A percentile compares a stretch with the other conserved stretches of the same genome.
Conservation (phyloP, 140 eudicot species). For the Senecio squalidus region DNA sequence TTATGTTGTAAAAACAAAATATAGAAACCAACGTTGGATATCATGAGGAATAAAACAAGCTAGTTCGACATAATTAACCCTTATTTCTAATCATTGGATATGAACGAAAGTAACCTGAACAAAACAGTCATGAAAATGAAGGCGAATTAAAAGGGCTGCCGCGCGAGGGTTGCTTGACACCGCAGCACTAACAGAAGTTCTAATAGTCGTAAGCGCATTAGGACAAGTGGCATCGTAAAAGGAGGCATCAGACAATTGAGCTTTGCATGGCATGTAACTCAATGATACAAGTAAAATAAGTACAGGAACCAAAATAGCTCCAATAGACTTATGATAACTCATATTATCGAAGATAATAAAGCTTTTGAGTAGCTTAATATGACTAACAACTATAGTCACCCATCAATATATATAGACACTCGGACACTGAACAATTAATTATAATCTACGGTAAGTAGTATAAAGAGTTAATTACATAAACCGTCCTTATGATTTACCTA, state of each 20-base stretch:
- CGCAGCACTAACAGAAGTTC: conserved; percentile 17
- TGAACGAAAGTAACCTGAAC: conserved; percentile 28
- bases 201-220: conserved; percentile 23
- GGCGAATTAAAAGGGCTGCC: conserved; percentile 43
- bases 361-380: neutral
- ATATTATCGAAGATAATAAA: neutral
- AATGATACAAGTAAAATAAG: conserved; percentile 16
- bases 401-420: no score
- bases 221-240: conserved; percentile 42
- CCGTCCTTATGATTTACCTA: no score
- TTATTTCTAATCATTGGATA: no score
- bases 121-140: conserved; percentile 45
- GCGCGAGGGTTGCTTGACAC: conserved; percentile 26
- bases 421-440: no score
- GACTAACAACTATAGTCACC: neutral
- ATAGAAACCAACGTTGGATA: no score
- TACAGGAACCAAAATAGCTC: conserved; percentile 14
- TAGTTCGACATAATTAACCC: no score
- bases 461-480: no score
- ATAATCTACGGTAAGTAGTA: no score
- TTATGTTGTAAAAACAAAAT: no score
- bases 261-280: conserved; percentile 32
- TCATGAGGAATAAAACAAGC: no score
- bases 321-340: conserved; percentile 16
- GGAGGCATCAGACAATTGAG: conserved; percentile 29